Conservation (phyloP, 306 rosid species). For the Dicorynia guianensis region DNA sequence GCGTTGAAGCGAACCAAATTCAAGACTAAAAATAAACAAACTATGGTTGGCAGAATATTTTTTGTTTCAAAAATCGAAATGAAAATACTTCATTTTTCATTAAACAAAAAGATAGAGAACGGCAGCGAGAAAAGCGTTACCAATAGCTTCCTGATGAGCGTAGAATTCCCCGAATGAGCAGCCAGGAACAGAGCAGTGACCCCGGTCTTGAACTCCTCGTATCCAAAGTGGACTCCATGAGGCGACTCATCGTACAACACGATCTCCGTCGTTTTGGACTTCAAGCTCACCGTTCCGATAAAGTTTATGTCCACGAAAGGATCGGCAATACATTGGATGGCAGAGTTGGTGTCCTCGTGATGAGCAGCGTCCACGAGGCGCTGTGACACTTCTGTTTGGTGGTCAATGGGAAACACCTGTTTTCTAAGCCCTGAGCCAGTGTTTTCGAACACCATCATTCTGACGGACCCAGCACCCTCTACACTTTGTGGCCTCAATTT, state of each 20-base stretch:
- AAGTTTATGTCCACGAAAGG: slow-evolving; percentile 68
- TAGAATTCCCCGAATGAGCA: slow-evolving; percentile 62
- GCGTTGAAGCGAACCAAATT: not conserved
- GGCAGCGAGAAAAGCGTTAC: slow-evolving; percentile 35
- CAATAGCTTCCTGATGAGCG: slow-evolving; percentile 57
- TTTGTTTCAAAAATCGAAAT: slow-evolving; percentile 6
- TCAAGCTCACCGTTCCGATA: slow-evolving; percentile 64
- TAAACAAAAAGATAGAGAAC: not conserved
- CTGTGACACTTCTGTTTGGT: slow-evolving; percentile 60
- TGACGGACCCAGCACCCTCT: not conserved
- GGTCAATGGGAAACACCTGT: slow-evolving; percentile 59
- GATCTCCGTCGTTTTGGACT: slow-evolving; percentile 62
- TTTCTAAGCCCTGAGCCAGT: slow-evolving; percentile 36
- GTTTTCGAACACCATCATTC: slow-evolving; percentile 49
- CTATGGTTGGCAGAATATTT: not conserved
- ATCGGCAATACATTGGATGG: slow-evolving; percentile 41
- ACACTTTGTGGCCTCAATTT: slow-evolving; percentile 12
- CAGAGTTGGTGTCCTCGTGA: slow-evolving; percentile 34
- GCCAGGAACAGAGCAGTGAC: slow-evolving; percentile 72
- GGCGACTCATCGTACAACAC: slow-evolving; percentile 56
- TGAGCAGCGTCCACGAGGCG: slow-evolving; percentile 63
- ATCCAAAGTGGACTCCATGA: slow-evolving; percentile 53
- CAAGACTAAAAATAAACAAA: not conserved
- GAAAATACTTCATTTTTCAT: not conserved
- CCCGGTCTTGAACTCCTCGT: slow-evolving; percentile 73